Evolutionary conservation across 2,329 filamentous ascomycete genomes (phyloP).

Genomic region (Fusarium phyllophilum): DNA sequence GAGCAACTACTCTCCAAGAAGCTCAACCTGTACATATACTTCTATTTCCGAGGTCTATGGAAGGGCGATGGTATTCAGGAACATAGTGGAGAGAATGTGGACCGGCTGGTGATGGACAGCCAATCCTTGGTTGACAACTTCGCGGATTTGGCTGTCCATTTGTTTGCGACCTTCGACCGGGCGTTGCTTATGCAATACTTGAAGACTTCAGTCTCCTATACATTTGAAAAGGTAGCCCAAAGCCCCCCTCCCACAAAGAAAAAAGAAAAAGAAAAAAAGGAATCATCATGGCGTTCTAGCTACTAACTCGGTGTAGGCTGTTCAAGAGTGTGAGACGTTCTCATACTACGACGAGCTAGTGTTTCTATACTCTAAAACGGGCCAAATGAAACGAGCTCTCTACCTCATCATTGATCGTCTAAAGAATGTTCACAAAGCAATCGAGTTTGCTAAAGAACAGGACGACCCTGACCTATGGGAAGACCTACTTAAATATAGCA

Average conservation of each 20-base stretch:
- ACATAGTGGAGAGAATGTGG: slow-evolving; percentile 62
- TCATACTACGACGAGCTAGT: slow-evolving; percentile 94
- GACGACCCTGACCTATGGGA: slow-evolving; percentile 95
- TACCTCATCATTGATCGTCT: slow-evolving; percentile 95
- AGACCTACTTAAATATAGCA: slow-evolving; percentile 91
- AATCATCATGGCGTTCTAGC: neutral
- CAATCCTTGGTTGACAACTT: slow-evolving; percentile 83
- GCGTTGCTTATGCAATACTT: slow-evolving; percentile 87
- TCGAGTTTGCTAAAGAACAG: slow-evolving; percentile 93
- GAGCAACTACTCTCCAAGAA: slow-evolving; percentile 76
- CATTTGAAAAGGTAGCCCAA: slow-evolving; percentile 74
- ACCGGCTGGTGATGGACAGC: slow-evolving; percentile 67
- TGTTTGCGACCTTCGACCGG: slow-evolving; percentile 88
- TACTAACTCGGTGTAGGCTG: slow-evolving; percentile 59
- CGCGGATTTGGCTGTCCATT: slow-evolving; percentile 83
- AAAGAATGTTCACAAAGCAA: slow-evolving; percentile 89
- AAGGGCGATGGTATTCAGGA: slow-evolving; percentile 73
- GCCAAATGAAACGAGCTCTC: slow-evolving; percentile 89
- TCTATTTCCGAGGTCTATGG: slow-evolving; percentile 92
- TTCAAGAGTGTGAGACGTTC: slow-evolving; percentile 79
- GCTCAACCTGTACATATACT: slow-evolving; percentile 82
- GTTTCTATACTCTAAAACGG: slow-evolving; percentile 93
- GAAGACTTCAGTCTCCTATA: slow-evolving; percentile 84
- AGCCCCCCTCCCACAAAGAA: no score
- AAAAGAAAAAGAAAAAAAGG: no score